phyloP scores from a whole-genome alignment of 1,284 basidiomycete species.

The Irpex rosettiformis region DNA sequence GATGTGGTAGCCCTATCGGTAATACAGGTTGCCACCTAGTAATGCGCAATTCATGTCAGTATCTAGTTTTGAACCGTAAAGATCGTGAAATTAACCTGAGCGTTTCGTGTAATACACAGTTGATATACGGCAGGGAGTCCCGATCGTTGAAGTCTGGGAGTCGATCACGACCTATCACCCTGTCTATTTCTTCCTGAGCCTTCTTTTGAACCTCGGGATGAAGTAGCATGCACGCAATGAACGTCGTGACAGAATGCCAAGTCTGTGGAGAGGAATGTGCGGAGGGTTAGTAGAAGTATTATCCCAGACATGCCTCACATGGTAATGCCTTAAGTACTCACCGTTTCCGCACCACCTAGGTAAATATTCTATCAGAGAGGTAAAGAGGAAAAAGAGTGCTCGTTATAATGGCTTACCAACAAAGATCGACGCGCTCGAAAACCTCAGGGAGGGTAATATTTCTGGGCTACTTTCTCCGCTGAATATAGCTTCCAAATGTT shows the following conservation, averaged over 20 bases:
- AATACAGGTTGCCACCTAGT: background rate
- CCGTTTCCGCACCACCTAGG: background rate
- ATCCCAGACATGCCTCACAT: too few relatives aligned
- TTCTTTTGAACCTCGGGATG: constrained; percentile 13
- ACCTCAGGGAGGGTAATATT: background rate
- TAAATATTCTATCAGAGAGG: background rate
- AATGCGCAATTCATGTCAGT: too few relatives aligned
- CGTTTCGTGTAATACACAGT: constrained; percentile 1
- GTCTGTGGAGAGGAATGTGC: background rate
- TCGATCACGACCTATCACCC: constrained; percentile 8
- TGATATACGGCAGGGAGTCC: constrained; percentile 8
- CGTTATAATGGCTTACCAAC: background rate
- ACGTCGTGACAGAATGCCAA: background rate
- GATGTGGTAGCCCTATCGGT: background rate
- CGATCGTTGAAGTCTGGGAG: constrained; percentile 12
- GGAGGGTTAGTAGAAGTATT: too few relatives aligned
- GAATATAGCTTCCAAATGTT: background rate
- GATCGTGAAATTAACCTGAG: background rate
- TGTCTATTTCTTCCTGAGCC: constrained; percentile 1
- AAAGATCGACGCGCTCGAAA: background rate
- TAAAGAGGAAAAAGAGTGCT: background rate
- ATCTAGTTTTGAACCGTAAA: too few relatives aligned
- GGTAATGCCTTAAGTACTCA: too few relatives aligned
- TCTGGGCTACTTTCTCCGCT: background rate
- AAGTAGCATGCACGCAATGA: background rate